Percentiles rank a stretch among this genome's conserved stretches.
These are phyloP conservation scores for Cordyceps pruinosa DNA, from an alignment of 2,329 filamentous ascomycete genomes.

Conservation along the genomic window DNA sequence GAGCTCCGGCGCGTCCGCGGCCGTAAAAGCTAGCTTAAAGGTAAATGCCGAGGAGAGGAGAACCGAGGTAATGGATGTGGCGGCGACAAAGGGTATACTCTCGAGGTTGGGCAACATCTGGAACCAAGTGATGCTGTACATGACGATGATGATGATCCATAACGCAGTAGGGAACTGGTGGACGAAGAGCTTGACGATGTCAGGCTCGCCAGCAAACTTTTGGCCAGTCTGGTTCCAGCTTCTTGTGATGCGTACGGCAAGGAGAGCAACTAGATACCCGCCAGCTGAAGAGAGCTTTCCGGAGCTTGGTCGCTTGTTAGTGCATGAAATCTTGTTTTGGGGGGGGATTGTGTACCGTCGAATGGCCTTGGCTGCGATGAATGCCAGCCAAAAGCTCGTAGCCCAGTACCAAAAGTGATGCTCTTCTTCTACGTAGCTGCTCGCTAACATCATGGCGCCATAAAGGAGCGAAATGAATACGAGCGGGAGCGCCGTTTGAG, in stretches of 20 bases:
- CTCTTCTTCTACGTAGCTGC: constrained; percentile 96
- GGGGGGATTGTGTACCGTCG: constrained; percentile 26
- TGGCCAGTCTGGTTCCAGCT: constrained; percentile 97
- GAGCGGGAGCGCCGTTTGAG: constrained; percentile 30
- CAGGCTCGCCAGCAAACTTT: constrained; percentile 85
- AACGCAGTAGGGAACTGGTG: constrained; percentile 57
- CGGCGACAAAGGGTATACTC: constrained; percentile 34
- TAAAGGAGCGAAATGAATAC: constrained; percentile 54
- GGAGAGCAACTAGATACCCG: constrained; percentile 41
- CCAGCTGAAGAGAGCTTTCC: constrained; percentile 26
- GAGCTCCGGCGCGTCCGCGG: constrained; percentile 81
- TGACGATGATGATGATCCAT: constrained; percentile 64
- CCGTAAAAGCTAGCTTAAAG: constrained; percentile 88
- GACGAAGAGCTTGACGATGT: constrained; percentile 71
- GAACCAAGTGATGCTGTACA: constrained; percentile 58
- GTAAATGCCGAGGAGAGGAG: constrained; percentile 53
- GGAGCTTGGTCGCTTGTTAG: constrained; percentile 19
- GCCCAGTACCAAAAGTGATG: constrained; percentile 99
- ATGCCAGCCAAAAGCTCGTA: constrained; percentile 60
- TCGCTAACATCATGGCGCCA: constrained; percentile 90
- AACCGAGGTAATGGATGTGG: constrained; percentile 34
- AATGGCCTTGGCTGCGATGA: constrained; percentile 43
- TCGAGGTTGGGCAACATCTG: constrained; percentile 37
- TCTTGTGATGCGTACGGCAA: constrained; percentile 58
- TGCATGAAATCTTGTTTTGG: neutral